Evolutionary conservation across 768 basidiomycete genomes (phyloP), one percentile per base, ranked within the genome.

Genomic region (Hemileccinum impolitum): DNA sequence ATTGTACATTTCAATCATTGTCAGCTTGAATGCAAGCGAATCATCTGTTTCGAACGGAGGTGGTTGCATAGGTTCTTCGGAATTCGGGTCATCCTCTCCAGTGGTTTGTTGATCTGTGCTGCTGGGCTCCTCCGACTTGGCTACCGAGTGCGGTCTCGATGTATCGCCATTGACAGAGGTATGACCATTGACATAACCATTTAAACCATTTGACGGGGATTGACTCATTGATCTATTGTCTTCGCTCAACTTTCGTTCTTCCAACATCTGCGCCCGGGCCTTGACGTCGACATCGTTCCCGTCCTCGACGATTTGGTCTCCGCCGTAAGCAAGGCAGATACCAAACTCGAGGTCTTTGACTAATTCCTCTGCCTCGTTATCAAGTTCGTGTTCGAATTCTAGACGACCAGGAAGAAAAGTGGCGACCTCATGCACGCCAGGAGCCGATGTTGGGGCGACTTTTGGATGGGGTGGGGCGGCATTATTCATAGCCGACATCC

Each of bases 311-410:
- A 86, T 84, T 56, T 85, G 74, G 59, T 90, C 90, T 2, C 95
- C 96, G 1, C 88, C 94, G 63, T 82, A 95, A 28, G 83, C 79
- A 18, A 80, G 74, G 52, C 91, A 91, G n/a, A 94, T 71, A 2
- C 91, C 95, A 58, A 97, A 97, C 64, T 98, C 94, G 54, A 99
- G 75, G 63, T 97, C 93, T 68, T 97, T 98, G 55, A 97, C 87
- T 2, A 91, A 70, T 59, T 94, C 87, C 64, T 99, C 95, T 0
- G 95, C 95, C 44, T 99, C 95, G 65, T 99, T 96, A 62, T 97
- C 94, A 5, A 92, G 72, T 68, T 99, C 95, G 58, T 94, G 93
- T 63, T 99, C 95, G 64, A 98, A 99, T 68, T 98, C 95, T 31
- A 99, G 77, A 17, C 95, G 85, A 14, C 95, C 95, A 9, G 95